Evolutionary conservation across 2,329 filamentous ascomycete genomes (phyloP).

Genomic region (Tympanopsis confertula): DNA sequence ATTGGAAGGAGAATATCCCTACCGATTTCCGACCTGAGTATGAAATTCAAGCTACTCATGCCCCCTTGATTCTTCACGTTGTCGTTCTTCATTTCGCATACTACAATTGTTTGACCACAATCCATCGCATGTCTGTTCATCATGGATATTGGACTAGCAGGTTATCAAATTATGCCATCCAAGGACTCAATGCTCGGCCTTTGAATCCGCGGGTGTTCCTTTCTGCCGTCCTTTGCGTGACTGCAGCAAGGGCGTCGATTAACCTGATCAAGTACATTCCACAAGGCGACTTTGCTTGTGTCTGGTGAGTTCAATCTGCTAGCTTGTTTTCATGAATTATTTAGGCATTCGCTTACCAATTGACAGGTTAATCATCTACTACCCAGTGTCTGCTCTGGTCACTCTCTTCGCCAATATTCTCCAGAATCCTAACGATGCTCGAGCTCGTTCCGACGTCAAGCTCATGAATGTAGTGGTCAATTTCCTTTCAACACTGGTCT

Average conservation of each 20-base stretch:
- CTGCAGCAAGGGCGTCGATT: slow-evolving; percentile 84
- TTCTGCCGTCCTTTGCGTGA: slow-evolving; percentile 83
- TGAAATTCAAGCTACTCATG: slow-evolving; percentile 86
- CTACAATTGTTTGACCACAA: slow-evolving; percentile 94
- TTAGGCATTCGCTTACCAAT: background rate
- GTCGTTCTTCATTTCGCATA: slow-evolving; percentile 93
- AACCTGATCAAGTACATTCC: slow-evolving; percentile 92
- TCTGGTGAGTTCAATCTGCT: slow-evolving; percentile 58
- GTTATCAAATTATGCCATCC: slow-evolving; percentile 86
- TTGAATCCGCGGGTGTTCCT: slow-evolving; percentile 91
- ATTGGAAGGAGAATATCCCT: slow-evolving; percentile 93
- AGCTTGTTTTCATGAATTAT: background rate
- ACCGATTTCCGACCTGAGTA: slow-evolving; percentile 94
- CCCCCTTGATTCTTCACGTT: slow-evolving; percentile 84
- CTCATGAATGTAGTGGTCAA: slow-evolving; percentile 88
- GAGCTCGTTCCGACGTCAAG: slow-evolving; percentile 77
- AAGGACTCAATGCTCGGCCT: slow-evolving; percentile 80
- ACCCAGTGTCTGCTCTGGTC: slow-evolving; percentile 81
- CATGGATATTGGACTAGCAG: slow-evolving; percentile 97
- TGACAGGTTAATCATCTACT: slow-evolving; percentile 9
- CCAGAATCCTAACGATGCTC: slow-evolving; percentile 82
- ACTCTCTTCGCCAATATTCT: slow-evolving; percentile 93
- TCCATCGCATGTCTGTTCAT: slow-evolving; percentile 96
- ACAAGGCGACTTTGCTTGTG: slow-evolving; percentile 85
- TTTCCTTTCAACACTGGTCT: slow-evolving; percentile 79